A percentile compares a stretch with the other conserved stretches of the same genome.
Conservation (phyloP, 495 filamentous ascomycete genomes). For the Parachaetomium inaequale region DNA sequence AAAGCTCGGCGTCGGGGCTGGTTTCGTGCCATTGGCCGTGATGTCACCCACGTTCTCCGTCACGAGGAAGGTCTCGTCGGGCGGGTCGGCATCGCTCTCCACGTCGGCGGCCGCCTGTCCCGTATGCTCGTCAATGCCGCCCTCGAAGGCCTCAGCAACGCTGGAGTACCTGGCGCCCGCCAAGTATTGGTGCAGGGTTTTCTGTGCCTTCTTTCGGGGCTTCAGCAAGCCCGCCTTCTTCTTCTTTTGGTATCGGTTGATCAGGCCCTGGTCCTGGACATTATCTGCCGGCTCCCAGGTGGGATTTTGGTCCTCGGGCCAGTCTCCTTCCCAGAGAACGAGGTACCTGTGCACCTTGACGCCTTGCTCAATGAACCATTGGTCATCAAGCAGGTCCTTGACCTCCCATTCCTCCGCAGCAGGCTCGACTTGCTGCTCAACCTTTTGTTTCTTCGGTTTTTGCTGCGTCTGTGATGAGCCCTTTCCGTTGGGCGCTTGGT, state of each 20-base stretch:
- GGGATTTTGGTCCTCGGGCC: constrained; percentile 45
- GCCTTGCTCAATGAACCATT: constrained; percentile 20
- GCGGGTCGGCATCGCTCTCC: constrained; percentile 11
- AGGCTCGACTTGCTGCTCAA: background rate
- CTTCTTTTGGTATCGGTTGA: constrained; percentile 33
- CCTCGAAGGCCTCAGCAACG: constrained; percentile 42
- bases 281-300: constrained; percentile 48
- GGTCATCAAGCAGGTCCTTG: constrained; percentile 37
- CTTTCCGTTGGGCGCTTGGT: background rate
- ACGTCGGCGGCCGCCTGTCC: background rate
- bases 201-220: constrained; percentile 14
- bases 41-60: constrained; percentile 15
- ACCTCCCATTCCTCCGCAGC: constrained; percentile 35
- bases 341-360: constrained; percentile 36
- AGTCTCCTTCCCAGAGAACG: constrained; percentile 48
- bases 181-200: constrained; percentile 13
- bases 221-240: constrained; percentile 25
- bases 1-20: background rate
- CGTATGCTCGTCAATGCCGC: constrained; percentile 24
- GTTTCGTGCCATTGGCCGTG: background rate
- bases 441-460: constrained; percentile 15
- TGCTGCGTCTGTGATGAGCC: constrained; percentile 3
- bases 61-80: constrained; percentile 22
- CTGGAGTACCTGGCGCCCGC: constrained; percentile 34
- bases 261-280: constrained; percentile 29